Evolutionary conservation across 768 basidiomycete genomes (phyloP).

Genomic region (Filobasidium floriforme): DNA sequence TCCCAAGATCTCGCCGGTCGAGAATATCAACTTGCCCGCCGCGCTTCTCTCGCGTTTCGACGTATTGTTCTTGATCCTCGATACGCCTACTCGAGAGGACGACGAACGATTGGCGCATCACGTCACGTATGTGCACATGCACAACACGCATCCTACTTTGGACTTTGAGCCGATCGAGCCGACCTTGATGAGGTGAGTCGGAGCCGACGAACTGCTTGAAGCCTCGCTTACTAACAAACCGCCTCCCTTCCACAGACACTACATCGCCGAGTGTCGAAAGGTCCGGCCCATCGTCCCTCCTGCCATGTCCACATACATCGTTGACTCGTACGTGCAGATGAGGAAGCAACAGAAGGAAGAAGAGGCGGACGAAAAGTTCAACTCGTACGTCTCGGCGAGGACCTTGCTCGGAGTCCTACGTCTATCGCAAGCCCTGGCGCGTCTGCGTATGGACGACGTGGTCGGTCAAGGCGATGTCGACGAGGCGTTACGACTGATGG

Average conservation of each 20-base stretch:
- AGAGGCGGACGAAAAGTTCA: constrained; percentile 74
- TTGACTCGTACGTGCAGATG: constrained; percentile 89
- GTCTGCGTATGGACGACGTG: constrained; percentile 70
- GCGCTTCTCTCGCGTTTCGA: constrained; percentile 95
- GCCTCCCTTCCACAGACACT: constrained; percentile 59
- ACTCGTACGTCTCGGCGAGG: constrained; percentile 91
- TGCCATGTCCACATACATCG: constrained; percentile 81
- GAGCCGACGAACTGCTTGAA: not conserved
- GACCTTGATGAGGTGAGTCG: constrained; percentile 68
- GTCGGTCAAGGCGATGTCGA: constrained; percentile 86
- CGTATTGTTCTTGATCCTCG: constrained; percentile 88
- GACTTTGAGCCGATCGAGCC: constrained; percentile 72
- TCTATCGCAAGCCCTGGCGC: constrained; percentile 86
- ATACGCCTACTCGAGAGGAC: constrained; percentile 88
- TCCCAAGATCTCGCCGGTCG: constrained; percentile 91
- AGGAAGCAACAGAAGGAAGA: constrained; percentile 90
- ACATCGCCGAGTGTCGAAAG: constrained; percentile 83
- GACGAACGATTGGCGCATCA: constrained; percentile 94
- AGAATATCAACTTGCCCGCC: constrained; percentile 98
- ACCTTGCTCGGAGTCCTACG: constrained; percentile 91
- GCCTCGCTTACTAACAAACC: constrained; percentile 13
- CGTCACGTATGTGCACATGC: constrained; percentile 97
- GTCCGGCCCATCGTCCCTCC: constrained; percentile 83
- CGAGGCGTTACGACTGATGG: constrained; percentile 93
- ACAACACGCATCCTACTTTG: constrained; percentile 77